These are phyloP conservation scores for Eucalyptus globulus DNA, from an alignment of 345 rosid species.

Conservation along the genomic window DNA sequence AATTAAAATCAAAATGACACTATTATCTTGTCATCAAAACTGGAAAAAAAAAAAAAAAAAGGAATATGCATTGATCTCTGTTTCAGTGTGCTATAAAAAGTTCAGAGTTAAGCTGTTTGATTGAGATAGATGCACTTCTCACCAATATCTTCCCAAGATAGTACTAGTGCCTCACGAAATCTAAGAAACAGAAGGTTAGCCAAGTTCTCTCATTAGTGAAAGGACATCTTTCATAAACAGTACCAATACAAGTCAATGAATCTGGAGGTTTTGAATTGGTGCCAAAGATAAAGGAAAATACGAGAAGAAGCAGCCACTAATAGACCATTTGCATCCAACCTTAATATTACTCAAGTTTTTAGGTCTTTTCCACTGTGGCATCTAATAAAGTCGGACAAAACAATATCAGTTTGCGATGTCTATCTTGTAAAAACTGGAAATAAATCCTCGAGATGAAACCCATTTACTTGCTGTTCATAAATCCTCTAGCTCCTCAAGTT, in stretches of 20 bases:
- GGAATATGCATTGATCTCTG: neutral
- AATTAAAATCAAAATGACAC: neutral
- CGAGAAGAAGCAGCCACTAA: neutral
- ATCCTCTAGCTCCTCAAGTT: neutral
- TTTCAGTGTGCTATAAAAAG: neutral
- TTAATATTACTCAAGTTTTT: neutral
- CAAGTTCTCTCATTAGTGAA: neutral
- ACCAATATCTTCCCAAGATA: neutral
- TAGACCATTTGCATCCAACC: neutral
- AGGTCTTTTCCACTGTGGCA: neutral
- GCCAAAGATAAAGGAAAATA: neutral
- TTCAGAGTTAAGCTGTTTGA: neutral
- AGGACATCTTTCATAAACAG: neutral
- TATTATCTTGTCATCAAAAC: neutral
- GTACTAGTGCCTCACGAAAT: neutral
- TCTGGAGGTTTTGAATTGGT: neutral
- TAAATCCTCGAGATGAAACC: neutral
- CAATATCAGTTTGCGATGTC: neutral
- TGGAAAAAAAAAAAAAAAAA: neutral
- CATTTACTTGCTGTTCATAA: neutral
- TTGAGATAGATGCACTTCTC: neutral
- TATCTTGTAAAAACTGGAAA: neutral
- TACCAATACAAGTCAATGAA: neutral
- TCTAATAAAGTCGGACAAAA: neutral
- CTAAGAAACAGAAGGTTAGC: neutral